A percentile compares a stretch with the other conserved stretches of the same genome.
These are phyloP conservation scores for Globisporangium irregulare DNA, from an alignment of 352 stramenopile genomes.

Conservation along the genomic window DNA sequence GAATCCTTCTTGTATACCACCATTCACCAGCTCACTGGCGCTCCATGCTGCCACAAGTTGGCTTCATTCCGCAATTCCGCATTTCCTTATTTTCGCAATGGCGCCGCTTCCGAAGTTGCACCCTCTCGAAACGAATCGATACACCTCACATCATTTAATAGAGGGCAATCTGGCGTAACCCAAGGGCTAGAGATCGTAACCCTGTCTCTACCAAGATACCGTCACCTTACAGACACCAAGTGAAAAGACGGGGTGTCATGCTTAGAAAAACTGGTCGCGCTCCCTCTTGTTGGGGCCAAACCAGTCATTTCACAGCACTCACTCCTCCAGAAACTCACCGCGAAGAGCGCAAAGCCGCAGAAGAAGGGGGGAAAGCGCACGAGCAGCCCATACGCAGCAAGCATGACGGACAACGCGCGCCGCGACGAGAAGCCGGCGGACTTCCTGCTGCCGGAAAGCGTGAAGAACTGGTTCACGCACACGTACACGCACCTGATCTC, in stretches of 20 bases:
- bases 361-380: slow-evolving; percentile 13
- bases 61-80: not conserved
- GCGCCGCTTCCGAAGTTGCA: slow-evolving; percentile 3
- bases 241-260: slow-evolving; percentile 22
- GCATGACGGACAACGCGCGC: slow-evolving; percentile 41
- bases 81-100: slow-evolving; percentile 3
- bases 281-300: slow-evolving; percentile 21
- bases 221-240: slow-evolving; percentile 27
- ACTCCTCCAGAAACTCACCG: not conserved
- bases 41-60: not conserved
- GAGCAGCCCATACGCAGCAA: slow-evolving; percentile 3
- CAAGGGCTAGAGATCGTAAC: not conserved
- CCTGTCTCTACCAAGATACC: not conserved
- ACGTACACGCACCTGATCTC: slow-evolving; percentile 85
- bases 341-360: slow-evolving; percentile 11
- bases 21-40: not conserved
- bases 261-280: slow-evolving; percentile 23
- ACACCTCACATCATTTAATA: slow-evolving; percentile 4
- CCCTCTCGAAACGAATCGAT: slow-evolving; percentile 1
- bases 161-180: not conserved
- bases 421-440: slow-evolving; percentile 85
- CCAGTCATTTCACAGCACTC: slow-evolving; percentile 42
- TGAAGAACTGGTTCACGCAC: slow-evolving; percentile 88
- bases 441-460: slow-evolving; percentile 83
- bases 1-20: not conserved